These are phyloP conservation scores for Pseudogymnoascus sp. DNA, from an alignment of 2,329 filamentous ascomycete genomes.

Conservation along the genomic window DNA sequence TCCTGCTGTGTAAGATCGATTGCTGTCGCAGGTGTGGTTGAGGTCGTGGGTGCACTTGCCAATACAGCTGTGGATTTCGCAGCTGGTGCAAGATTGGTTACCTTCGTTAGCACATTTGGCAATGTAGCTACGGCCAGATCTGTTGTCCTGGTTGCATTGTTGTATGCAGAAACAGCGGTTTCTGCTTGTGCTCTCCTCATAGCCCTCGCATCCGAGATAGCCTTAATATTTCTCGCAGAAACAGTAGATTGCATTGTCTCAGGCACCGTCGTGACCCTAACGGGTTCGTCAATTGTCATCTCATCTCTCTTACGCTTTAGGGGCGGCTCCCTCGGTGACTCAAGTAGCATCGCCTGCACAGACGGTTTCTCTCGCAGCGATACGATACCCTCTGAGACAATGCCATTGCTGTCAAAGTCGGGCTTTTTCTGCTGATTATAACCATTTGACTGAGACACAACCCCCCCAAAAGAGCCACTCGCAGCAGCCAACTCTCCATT, in stretches of 20 bases:
- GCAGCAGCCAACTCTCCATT: not conserved
- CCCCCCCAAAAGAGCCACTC: not conserved
- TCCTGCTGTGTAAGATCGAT: not conserved
- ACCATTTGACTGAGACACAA: not conserved
- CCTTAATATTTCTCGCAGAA: not conserved
- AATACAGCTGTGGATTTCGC: not conserved
- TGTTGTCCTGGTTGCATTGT: not conserved
- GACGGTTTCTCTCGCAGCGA: not conserved
- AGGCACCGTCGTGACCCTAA: not conserved
- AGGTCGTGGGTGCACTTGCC: not conserved
- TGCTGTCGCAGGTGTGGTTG: not conserved
- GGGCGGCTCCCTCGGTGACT: not conserved
- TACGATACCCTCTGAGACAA: not conserved
- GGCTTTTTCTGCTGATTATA: not conserved
- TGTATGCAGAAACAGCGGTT: not conserved
- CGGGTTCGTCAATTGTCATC: not conserved
- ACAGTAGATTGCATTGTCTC: not conserved
- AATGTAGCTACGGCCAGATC: not conserved
- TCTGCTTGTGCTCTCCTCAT: not conserved
- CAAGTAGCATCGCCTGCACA: not conserved
- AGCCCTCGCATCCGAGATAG: constrained; percentile 3
- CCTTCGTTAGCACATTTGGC: not conserved
- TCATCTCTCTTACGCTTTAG: not conserved
- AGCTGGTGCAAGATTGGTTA: not conserved
- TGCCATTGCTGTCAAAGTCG: not conserved